Base-by-base conservation (phyloP, 768 basidiomycete genomes). In the Infundibulicybe gibba region DNA sequence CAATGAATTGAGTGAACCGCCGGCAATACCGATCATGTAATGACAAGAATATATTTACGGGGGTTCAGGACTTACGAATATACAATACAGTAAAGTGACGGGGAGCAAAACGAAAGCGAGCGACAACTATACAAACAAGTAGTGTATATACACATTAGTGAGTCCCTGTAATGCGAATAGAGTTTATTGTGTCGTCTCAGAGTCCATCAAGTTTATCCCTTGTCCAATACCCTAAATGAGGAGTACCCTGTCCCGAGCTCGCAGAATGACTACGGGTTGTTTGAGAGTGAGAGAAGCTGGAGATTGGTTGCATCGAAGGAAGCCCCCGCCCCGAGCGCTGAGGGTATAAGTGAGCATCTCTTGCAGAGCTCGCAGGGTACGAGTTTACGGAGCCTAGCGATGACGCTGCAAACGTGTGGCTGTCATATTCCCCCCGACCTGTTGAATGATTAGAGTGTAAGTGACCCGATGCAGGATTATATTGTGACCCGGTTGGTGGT, bases 361-460 rank as follows among this genome's bases (percentile, higher is more conserved):
- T 58, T 20, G 49, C 47, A 25, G 50, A 19, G 32, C 42, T 37
- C 14, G 48, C 37, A 20, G 52, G 41, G 34, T 60, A 61, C 38
- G 63, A 59, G 40, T 59, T 51, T 30, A 59, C 49, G 47, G 66
- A 62, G 49, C 61, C 49, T 48, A 67, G 40, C 31, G 63, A 59
- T 12, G 67, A 59, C 12, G 60, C 50, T 3, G 58, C 43, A 43
- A 52, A 57, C 8, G 47, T 40, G n/a, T 59, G 51, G 35, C 54
- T 55, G 32, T 56, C 56, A 17, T 56, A 61, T 3, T 59, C 59
- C 35, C 54, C 50, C 5, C 41, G 43, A 16, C 44, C 46, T 40
- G 17, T n/a, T 38, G 35, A 38, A n/a, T 61, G 43, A 42, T 54
- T 52, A 14, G 61, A 43, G 17, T 60, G 53, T 8, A 25, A 53